Conservation (phyloP, 2,329 filamentous ascomycete species). For the Phyllosticta citrichinensis region DNA sequence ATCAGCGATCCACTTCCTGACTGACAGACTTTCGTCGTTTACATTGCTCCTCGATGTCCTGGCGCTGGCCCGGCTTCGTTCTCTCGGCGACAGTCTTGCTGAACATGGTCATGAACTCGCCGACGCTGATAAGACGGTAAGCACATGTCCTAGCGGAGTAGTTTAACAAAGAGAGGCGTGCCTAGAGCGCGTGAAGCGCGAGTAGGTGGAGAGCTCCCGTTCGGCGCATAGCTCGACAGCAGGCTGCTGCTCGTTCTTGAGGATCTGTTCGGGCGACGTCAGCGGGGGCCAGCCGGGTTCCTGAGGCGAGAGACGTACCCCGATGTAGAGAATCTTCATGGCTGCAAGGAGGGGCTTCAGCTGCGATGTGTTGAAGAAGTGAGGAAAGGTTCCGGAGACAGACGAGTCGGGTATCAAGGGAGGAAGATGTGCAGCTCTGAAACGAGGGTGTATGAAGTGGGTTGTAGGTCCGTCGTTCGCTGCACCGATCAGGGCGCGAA, state of each 20-base stretch:
- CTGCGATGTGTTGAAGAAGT: not conserved
- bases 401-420: not conserved
- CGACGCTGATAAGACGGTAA: slow-evolving; percentile 33
- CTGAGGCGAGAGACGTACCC: slow-evolving; percentile 46
- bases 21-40: slow-evolving; percentile 14
- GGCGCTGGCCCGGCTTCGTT: slow-evolving; percentile 68
- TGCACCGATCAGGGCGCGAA: not conserved
- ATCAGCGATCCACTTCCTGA: not conserved
- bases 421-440: slow-evolving; percentile 9
- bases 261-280: slow-evolving; percentile 46
- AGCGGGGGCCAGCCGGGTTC: slow-evolving; percentile 13
- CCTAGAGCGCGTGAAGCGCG: slow-evolving; percentile 67
- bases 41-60: slow-evolving; percentile 78
- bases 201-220: slow-evolving; percentile 69
- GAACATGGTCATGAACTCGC: slow-evolving; percentile 74
- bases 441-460: slow-evolving; percentile 4
- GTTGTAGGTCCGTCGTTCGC: not conserved
- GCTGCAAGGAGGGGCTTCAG: slow-evolving; percentile 23
- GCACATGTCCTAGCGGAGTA: not conserved
- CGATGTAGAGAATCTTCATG: slow-evolving; percentile 86
- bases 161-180: slow-evolving; percentile 27
- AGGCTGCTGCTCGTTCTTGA: slow-evolving; percentile 69
- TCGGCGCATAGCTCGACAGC: slow-evolving; percentile 67
- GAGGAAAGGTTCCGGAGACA: not conserved
- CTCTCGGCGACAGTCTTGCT: slow-evolving; percentile 79